phyloP scores from a whole-genome alignment of 768 basidiomycete genomes.

The Naganishia onofrii region DNA sequence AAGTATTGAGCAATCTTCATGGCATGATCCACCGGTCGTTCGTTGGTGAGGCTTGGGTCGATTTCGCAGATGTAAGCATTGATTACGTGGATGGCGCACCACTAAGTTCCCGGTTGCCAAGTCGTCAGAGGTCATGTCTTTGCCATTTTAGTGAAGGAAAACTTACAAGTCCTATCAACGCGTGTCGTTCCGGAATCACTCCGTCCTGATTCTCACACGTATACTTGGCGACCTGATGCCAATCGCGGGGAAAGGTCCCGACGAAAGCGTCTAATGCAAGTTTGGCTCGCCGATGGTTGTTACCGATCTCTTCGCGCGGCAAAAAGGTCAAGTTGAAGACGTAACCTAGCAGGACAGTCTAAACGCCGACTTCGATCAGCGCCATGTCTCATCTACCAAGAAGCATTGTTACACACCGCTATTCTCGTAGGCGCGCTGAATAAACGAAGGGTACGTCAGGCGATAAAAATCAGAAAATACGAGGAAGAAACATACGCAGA shows the following conservation, averaged over 20 bases:
- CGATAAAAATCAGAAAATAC: too few relatives aligned
- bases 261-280: constrained; percentile 7
- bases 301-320: constrained; percentile 5
- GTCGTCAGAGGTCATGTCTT: not conserved
- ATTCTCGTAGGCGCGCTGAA: constrained; percentile 10
- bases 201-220: not conserved
- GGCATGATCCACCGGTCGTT: constrained; percentile 21
- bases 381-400: not conserved
- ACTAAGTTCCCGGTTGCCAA: not conserved
- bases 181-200: not conserved
- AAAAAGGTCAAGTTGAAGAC: constrained; percentile 19
- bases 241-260: not conserved
- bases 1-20: constrained; percentile 9
- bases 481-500: not conserved
- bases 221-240: constrained; percentile 3
- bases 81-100: constrained; percentile 10
- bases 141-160: not conserved
- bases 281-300: constrained; percentile 5
- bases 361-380: too few relatives aligned
- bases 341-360: constrained; percentile 9
- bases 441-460: not conserved
- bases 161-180: not conserved
- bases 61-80: constrained; percentile 23
- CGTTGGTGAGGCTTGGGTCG: not conserved
- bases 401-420: constrained; percentile 1